Evolutionary conservation across 441 rosid species (phyloP).

Genomic region (California macrophylla): DNA sequence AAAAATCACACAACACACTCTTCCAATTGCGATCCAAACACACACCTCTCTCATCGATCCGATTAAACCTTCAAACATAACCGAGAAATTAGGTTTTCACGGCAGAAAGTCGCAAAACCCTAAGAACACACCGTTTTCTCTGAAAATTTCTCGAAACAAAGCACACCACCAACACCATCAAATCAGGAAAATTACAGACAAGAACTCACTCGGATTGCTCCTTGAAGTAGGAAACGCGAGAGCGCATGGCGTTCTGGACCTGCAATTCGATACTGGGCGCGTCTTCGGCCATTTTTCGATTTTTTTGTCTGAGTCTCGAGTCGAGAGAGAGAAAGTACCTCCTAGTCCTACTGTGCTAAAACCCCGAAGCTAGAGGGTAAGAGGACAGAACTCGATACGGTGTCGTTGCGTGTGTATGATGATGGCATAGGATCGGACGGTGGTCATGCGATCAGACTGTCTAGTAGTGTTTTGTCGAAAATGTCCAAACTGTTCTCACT

Average conservation of each 20-base stretch:
- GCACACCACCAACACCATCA: neutral
- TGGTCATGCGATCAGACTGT: neutral
- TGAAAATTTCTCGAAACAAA: neutral
- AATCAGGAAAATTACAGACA: neutral
- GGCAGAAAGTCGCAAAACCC: neutral
- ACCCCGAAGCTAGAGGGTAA: neutral
- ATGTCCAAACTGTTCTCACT: too few species aligned
- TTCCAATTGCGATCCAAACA: neutral
- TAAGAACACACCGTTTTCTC: neutral
- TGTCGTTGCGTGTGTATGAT: neutral
- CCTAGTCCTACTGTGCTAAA: neutral
- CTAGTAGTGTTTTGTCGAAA: neutral
- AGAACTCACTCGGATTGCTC: conserved; percentile 46
- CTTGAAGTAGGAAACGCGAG: conserved; percentile 56
- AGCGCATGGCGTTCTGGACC: conserved; percentile 55
- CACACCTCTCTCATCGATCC: neutral
- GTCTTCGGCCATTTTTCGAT: conserved; percentile 6
- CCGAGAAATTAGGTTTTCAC: neutral
- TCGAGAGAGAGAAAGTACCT: neutral
- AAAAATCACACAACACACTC: neutral
- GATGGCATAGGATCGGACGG: neutral
- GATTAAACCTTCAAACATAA: neutral
- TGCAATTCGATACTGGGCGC: conserved; percentile 39
- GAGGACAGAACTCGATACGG: neutral
- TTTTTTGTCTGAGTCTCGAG: neutral